A percentile compares a stretch with the other conserved stretches of the same genome.
Evolutionary conservation across 2,329 filamentous ascomycete genomes (phyloP).

Genomic region (Talaromyces pinophilus): DNA sequence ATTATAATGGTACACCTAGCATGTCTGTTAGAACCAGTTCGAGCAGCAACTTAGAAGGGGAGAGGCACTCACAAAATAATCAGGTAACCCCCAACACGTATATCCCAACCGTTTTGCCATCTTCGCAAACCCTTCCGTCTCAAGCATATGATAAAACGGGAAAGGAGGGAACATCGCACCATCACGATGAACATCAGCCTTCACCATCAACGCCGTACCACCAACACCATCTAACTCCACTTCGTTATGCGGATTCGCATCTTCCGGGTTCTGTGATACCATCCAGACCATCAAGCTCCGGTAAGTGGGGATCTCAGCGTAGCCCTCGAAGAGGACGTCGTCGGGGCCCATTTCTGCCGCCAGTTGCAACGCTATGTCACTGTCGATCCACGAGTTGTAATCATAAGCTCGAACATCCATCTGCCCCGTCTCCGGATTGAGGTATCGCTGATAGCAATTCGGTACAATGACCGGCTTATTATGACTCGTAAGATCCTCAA

Average conservation of each 20-base stretch:
- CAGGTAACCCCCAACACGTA: slow-evolving; percentile 83
- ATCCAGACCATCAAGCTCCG: slow-evolving; percentile 88
- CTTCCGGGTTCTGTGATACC: slow-evolving; percentile 44
- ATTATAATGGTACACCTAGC: slow-evolving; percentile 86
- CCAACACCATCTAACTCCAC: slow-evolving; percentile 89
- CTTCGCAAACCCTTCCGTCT: slow-evolving; percentile 96
- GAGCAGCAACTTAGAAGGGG: not conserved
- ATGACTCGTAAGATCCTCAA: slow-evolving; percentile 86
- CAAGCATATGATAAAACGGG: slow-evolving; percentile 92
- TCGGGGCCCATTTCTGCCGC: slow-evolving; percentile 81
- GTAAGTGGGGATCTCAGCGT: slow-evolving; percentile 89
- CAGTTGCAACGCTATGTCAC: slow-evolving; percentile 72
- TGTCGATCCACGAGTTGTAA: slow-evolving; percentile 97
- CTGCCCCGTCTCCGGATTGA: slow-evolving; percentile 69
- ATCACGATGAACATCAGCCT: slow-evolving; percentile 94
- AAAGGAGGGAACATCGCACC: slow-evolving; percentile 99
- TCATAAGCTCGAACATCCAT: slow-evolving; percentile 84
- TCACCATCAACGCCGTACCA: slow-evolving; percentile 87
- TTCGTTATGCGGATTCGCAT: slow-evolving; percentile 61
- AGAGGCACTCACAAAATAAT: slow-evolving; percentile 76
- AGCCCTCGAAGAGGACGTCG: slow-evolving; percentile 91
- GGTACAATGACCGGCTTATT: slow-evolving; percentile 90
- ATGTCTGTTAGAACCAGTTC: not conserved
- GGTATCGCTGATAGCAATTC: slow-evolving; percentile 91
- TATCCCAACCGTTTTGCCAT: slow-evolving; percentile 91